phyloP scores from a whole-genome alignment of 805 yeast genomes.

The Wickerhamomyces mucosus region DNA sequence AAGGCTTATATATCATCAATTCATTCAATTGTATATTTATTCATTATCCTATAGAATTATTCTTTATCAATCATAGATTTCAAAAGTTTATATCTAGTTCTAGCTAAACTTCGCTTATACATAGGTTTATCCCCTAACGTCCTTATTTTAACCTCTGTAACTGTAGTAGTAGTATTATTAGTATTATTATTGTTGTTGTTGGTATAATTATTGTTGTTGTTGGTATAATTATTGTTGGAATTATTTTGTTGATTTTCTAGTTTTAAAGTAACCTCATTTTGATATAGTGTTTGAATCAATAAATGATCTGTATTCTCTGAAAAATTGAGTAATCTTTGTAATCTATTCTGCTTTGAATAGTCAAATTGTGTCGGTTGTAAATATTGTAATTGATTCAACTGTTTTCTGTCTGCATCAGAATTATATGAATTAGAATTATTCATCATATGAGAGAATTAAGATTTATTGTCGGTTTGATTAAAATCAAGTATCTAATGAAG shows the following conservation, averaged over 20 bases:
- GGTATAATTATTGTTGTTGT: too few relatives aligned
- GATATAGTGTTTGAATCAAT: conserved; percentile 6
- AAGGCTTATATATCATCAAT: background rate
- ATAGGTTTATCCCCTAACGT: conserved; percentile 1
- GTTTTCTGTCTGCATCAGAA: too few relatives aligned
- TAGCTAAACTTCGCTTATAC: background rate
- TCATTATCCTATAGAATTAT: background rate
- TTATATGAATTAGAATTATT: too few relatives aligned
- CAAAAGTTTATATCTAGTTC: conserved; percentile 2
- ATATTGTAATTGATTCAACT: too few relatives aligned
- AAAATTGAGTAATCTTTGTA: conserved; percentile 9
- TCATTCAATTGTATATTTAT: background rate
- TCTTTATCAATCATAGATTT: conserved; percentile 1
- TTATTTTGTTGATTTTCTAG: conserved; percentile 1
- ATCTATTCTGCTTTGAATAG: too few relatives aligned
- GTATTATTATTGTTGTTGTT: too few relatives aligned
- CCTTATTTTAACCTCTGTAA: conserved; percentile 1
- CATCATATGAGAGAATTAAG: too few relatives aligned
- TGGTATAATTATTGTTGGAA: too few relatives aligned
- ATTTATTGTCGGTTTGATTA: too few relatives aligned
- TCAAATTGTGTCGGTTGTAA: too few relatives aligned
- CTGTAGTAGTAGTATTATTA: too few relatives aligned
- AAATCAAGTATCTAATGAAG: too few relatives aligned
- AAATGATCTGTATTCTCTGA: conserved; percentile 12
- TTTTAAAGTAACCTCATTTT: conserved; percentile 2